Base-by-base conservation (phyloP, 202 grass and related monocot genomes). In the Musa balbisiana region DNA sequence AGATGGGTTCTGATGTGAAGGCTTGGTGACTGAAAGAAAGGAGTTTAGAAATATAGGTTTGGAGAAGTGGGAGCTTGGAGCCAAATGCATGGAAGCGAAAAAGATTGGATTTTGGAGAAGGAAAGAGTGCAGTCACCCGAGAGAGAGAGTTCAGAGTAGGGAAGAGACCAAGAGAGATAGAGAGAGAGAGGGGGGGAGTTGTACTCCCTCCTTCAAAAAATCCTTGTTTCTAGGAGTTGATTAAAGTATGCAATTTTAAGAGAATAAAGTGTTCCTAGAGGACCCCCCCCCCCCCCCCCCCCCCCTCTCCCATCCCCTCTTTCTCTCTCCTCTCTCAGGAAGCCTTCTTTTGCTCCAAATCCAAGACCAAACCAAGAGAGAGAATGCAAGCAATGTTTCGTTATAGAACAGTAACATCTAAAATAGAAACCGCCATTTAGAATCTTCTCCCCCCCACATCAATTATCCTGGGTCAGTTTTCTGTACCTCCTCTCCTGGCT, bases 181-280 rank as follows among this genome's bases (percentile, higher is more conserved):
- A 70, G 43, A 58, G 8, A 51, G 0, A 27, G 76, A 23, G 19
- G 16, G 23, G 13, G 21, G 62, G 17, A 72, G 78, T 13, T 16
- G 54, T n/a, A 64, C 78, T 80, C 43, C 16, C 78, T 23, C 50
- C 78, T 80, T 80, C 78, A 65, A 80, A 43, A 43, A 43, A 80
- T 72, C 33, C 78, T 64, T 71, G n/a, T 54, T 80, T 11, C 71
- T 52, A 58, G 69, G 56, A 73, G 49, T 73, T 63, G 55, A 80
- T 80, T 80, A 80, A 79, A 79, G 78, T 80, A 80, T 65, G 56
- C 56, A 80, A 78, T 79, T 79, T 79, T 19, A 79, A 80, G 78
- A 80, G 78, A 80, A 80, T 80, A 80, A 80, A 80, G 78, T 65
- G 78, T 23, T 78, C 27, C 9, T 17, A 70, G 17, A 16, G 65